A percentile compares a stretch with the other conserved stretches of the same genome.
These are phyloP conservation scores for Alternaria atra DNA, from an alignment of 2,329 filamentous ascomycete species.

Conservation along the genomic window DNA sequence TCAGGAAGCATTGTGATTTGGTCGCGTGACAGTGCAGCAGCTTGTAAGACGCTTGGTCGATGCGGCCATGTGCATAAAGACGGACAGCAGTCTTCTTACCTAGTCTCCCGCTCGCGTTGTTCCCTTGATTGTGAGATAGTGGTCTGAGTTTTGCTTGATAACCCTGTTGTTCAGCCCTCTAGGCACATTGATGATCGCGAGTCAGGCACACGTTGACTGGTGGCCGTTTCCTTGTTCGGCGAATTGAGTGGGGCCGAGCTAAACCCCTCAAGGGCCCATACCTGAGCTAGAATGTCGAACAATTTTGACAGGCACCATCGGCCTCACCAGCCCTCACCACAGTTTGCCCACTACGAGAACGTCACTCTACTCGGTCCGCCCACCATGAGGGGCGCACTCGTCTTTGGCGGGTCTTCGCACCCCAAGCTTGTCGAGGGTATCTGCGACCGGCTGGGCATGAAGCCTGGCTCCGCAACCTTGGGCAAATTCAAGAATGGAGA, in stretches of 20 bases:
- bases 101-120: not conserved
- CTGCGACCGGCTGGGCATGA: conserved; percentile 70
- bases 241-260: conserved; percentile 10
- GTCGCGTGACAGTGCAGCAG: conserved; percentile 44
- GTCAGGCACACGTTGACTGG: conserved; percentile 13
- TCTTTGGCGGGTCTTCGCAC: conserved; percentile 73
- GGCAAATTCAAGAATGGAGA: conserved; percentile 76
- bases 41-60: conserved; percentile 29
- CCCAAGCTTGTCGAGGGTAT: conserved; percentile 70
- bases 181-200: conserved; percentile 11
- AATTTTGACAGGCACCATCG: conserved; percentile 34
- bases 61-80: conserved; percentile 20
- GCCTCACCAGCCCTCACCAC: conserved; percentile 28
- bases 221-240: conserved; percentile 7
- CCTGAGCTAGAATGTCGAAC: conserved; percentile 29
- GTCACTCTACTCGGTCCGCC: conserved; percentile 46
- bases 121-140: not conserved
- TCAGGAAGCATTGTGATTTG: conserved; percentile 20
- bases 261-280: conserved; percentile 15
- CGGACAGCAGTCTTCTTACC: not conserved
- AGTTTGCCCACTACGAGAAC: conserved; percentile 40
- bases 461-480: conserved; percentile 67
- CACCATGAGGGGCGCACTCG: conserved; percentile 71
- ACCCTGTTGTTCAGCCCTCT: not conserved
- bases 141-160: not conserved